These are phyloP conservation scores for Exophiala mesophila DNA, from an alignment of 2,329 filamentous ascomycete genomes.

Conservation along the genomic window DNA sequence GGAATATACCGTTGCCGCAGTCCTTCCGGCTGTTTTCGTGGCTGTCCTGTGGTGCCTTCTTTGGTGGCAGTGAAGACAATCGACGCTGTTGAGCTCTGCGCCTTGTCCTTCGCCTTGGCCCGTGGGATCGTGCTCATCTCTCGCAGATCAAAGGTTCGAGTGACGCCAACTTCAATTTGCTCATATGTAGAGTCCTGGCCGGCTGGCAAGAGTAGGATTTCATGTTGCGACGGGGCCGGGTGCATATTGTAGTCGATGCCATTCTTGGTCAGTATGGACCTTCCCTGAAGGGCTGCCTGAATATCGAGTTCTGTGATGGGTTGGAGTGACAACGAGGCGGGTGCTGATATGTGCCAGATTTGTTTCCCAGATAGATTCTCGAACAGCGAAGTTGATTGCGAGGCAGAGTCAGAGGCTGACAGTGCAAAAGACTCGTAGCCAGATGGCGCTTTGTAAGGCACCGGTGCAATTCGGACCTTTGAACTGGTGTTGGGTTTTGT, in stretches of 20 bases:
- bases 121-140: slow-evolving; percentile 8
- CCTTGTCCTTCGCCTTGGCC: neutral
- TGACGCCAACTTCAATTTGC: slow-evolving; percentile 15
- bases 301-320: slow-evolving; percentile 43
- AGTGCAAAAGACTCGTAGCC: slow-evolving; percentile 36
- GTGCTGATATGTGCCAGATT: slow-evolving; percentile 46
- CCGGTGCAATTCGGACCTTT: slow-evolving; percentile 26
- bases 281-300: slow-evolving; percentile 36
- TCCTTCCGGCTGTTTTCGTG: slow-evolving; percentile 37
- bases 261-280: slow-evolving; percentile 39
- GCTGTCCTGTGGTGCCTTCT: slow-evolving; percentile 31
- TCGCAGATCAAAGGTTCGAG: slow-evolving; percentile 25
- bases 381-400: slow-evolving; percentile 11
- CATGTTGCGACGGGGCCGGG: slow-evolving; percentile 21
- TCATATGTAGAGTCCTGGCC: slow-evolving; percentile 26
- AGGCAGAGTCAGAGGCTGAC: slow-evolving; percentile 15
- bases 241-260: slow-evolving; percentile 32
- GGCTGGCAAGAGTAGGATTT: slow-evolving; percentile 33
- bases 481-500: slow-evolving; percentile 5
- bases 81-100: slow-evolving; percentile 1
- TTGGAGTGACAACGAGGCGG: slow-evolving; percentile 40
- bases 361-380: slow-evolving; percentile 38
- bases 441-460: slow-evolving; percentile 39
- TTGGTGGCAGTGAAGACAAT: slow-evolving; percentile 19
- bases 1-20: slow-evolving; percentile 44